Evolutionary conservation across 352 stramenopile genomes (phyloP).

Genomic region (Phytophthora nicotianae): DNA sequence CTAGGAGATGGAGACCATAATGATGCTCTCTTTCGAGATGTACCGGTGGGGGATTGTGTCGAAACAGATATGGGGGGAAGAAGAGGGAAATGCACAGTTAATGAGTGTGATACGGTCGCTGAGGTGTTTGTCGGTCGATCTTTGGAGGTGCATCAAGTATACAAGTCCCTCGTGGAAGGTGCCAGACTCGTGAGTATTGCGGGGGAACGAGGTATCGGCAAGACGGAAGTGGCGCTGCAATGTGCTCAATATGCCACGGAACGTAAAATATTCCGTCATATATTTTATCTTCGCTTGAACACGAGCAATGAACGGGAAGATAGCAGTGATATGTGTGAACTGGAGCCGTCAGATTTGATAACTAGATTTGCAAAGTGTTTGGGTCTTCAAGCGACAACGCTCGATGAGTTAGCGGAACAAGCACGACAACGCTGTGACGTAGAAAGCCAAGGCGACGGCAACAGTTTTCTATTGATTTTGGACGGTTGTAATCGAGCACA

Average conservation of each 20-base stretch:
- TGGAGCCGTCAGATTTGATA: conserved; percentile 17
- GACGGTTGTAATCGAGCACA: conserved; percentile 74
- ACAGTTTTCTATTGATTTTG: conserved; percentile 70
- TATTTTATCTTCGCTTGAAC: conserved; percentile 68
- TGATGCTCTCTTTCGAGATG: conserved; percentile 74
- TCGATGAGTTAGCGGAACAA: conserved; percentile 57
- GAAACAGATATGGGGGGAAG: conserved; percentile 59
- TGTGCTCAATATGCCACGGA: conserved; percentile 82
- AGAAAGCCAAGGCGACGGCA: conserved; percentile 32
- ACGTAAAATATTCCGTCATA: conserved; percentile 67
- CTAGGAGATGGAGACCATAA: conserved; percentile 78
- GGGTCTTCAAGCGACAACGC: conserved; percentile 32
- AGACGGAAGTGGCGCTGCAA: conserved; percentile 81
- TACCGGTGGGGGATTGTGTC: conserved; percentile 52
- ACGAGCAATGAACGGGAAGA: conserved; percentile 29
- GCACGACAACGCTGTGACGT: conserved; percentile 50
- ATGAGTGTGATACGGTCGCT: conserved; percentile 78
- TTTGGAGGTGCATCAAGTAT: conserved; percentile 82
- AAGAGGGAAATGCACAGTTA: conserved; percentile 39
- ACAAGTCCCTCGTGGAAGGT: conserved; percentile 78
- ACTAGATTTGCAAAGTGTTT: conserved; percentile 51
- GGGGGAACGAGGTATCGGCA: conserved; percentile 75
- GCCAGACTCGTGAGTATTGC: conserved; percentile 77
- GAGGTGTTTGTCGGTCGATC: conserved; percentile 79
- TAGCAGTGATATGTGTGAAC: conserved; percentile 7